Conservation (phyloP, 495 filamentous ascomycete species). For the Xylaria longipes region DNA sequence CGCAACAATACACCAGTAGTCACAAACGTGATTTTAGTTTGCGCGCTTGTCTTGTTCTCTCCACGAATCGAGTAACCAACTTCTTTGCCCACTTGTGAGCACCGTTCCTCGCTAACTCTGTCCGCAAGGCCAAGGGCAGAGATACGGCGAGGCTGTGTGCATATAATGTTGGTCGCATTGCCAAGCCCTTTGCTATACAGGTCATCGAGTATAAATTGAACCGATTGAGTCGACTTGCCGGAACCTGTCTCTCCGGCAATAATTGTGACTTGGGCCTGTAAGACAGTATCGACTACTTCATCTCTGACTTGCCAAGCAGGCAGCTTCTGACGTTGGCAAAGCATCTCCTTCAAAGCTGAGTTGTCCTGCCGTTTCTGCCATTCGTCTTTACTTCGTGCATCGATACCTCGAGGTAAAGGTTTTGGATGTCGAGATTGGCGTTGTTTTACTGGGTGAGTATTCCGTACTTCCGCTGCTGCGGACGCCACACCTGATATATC, state of each 20-base stretch:
- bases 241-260: slow-evolving; percentile 97
- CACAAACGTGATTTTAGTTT: slow-evolving; percentile 92
- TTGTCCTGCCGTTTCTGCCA: slow-evolving; percentile 53
- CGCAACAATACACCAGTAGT: slow-evolving; percentile 96
- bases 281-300: slow-evolving; percentile 74
- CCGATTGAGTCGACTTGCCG: slow-evolving; percentile 95
- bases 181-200: slow-evolving; percentile 80
- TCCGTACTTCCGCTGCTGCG: slow-evolving; percentile 57
- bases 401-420: slow-evolving; percentile 54
- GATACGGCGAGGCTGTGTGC: slow-evolving; percentile 93
- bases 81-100: slow-evolving; percentile 80
- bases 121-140: slow-evolving; percentile 94
- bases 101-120: slow-evolving; percentile 91
- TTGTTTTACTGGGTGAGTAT: slow-evolving; percentile 33
- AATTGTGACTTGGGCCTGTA: slow-evolving; percentile 83
- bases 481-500: slow-evolving; percentile 78
- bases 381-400: slow-evolving; percentile 50
- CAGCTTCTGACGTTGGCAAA: slow-evolving; percentile 69
- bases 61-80: slow-evolving; percentile 95
- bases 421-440: slow-evolving; percentile 58
- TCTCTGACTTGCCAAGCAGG: slow-evolving; percentile 89
- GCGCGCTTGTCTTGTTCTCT: slow-evolving; percentile 69
- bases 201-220: slow-evolving; percentile 95
- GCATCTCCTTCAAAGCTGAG: slow-evolving; percentile 72
- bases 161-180: slow-evolving; percentile 85